phyloP scores from a whole-genome alignment of 169 alveolate genomes.

The Cryptosporidium canis region DNA sequence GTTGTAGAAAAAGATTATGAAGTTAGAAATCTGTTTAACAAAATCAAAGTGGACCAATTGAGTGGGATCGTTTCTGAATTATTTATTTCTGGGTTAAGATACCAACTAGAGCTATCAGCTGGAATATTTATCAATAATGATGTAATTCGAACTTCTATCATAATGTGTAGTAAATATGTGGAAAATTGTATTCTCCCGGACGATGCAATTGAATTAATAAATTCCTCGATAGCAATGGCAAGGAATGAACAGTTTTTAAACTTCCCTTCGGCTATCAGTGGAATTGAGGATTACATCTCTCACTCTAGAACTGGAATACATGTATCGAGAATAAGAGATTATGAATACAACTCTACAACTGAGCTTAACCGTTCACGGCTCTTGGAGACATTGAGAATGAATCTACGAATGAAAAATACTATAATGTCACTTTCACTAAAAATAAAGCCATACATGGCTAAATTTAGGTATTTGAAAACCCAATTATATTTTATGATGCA shows the following conservation, averaged over 20 bases:
- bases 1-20: not conserved
- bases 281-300: not conserved
- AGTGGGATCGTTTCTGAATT: slow-evolving; percentile 11
- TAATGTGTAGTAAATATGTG: slow-evolving; percentile 12
- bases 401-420: not conserved
- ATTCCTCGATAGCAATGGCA: slow-evolving; percentile 15
- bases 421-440: not conserved
- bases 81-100: slow-evolving; percentile 8
- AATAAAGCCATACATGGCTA: not conserved
- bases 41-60: not conserved
- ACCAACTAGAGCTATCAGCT: slow-evolving; percentile 7
- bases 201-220: slow-evolving; percentile 15
- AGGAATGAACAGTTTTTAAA: not conserved
- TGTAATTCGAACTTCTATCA: not conserved
- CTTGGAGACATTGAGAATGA: not conserved
- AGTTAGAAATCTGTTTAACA: not conserved
- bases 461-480: slow-evolving; percentile 2
- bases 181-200: slow-evolving; percentile 15
- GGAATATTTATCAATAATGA: slow-evolving; percentile 23
- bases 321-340: slow-evolving; percentile 9
- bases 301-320: slow-evolving; percentile 1
- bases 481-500: not conserved
- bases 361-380: not conserved
- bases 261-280: slow-evolving; percentile 3
- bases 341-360: not conserved